Evolutionary conservation across 345 rosid species (phyloP).

Genomic region (Syzygium aqueum): DNA sequence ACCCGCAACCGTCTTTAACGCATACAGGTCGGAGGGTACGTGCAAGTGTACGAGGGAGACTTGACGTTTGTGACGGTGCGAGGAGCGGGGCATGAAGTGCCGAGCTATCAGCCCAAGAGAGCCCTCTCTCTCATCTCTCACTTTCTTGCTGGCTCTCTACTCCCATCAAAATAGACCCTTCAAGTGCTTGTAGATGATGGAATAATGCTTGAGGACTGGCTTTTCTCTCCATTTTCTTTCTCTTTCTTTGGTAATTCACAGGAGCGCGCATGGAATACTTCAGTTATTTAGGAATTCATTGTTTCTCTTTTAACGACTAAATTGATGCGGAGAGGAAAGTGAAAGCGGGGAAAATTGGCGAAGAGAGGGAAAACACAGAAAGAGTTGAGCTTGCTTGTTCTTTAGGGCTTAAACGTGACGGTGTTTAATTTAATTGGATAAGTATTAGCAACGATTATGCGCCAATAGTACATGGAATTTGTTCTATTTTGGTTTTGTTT

Average conservation of each 20-base stretch:
- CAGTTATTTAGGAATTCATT: not conserved
- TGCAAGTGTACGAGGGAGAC: conserved; percentile 58
- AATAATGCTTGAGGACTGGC: not conserved
- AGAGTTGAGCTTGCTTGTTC: not conserved
- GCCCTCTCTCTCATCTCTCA: conserved; percentile 69
- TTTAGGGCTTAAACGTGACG: not conserved
- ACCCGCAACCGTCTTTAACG: not conserved
- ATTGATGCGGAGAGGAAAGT: not conserved
- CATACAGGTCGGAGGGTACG: conserved; percentile 74
- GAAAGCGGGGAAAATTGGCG: not conserved
- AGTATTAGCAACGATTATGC: not conserved
- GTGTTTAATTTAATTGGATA: not conserved
- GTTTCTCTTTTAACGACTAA: not conserved
- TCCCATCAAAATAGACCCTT: conserved; percentile 18
- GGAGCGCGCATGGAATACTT: not conserved
- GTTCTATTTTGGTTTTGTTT: not conserved
- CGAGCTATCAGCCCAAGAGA: conserved; percentile 72
- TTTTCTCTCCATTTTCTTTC: not conserved
- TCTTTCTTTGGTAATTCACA: not conserved
- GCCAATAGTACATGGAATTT: not conserved
- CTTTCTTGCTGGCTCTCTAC: conserved; percentile 55
- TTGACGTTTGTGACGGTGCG: conserved; percentile 73
- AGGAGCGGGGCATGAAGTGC: conserved; percentile 93
- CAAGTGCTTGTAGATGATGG: not conserved
- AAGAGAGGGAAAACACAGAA: not conserved